phyloP scores from a whole-genome alignment of 345 rosid species.

The Ceriops zippeliana region DNA sequence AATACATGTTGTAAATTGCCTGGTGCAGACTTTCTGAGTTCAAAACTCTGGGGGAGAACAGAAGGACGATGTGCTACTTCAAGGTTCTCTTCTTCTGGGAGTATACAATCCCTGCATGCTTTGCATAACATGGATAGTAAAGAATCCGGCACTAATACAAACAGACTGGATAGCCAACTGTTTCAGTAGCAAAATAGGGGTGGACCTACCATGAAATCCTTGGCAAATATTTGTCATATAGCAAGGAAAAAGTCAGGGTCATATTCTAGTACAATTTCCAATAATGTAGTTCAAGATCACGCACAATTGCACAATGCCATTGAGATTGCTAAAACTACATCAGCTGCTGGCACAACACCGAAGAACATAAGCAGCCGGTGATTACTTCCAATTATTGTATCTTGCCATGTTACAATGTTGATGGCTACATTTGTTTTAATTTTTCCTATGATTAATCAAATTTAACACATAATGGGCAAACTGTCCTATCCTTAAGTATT shows the following conservation, averaged over 20 bases:
- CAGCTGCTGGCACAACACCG: slow-evolving; percentile 19
- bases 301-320: slow-evolving; percentile 26
- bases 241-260: slow-evolving; percentile 31
- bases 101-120: slow-evolving; percentile 23
- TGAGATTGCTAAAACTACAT: slow-evolving; percentile 24
- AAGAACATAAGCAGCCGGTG: slow-evolving; percentile 44
- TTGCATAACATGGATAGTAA: slow-evolving; percentile 12
- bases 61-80: slow-evolving; percentile 46
- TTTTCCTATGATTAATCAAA: neutral
- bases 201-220: slow-evolving; percentile 17
- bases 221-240: slow-evolving; percentile 19
- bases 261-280: slow-evolving; percentile 31
- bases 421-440: neutral
- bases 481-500: no score
- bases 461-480: no score
- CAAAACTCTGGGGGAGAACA: slow-evolving; percentile 80
- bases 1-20: slow-evolving; percentile 82
- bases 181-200: slow-evolving; percentile 22
- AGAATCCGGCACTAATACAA: slow-evolving; percentile 24
- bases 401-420: neutral
- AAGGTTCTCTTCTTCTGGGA: slow-evolving; percentile 38
- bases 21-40: slow-evolving; percentile 75
- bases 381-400: neutral
- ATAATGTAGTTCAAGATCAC: slow-evolving; percentile 22
- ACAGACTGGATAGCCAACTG: slow-evolving; percentile 28